These are phyloP conservation scores for Penicillium sp. DNA, from an alignment of 2,329 filamentous ascomycete genomes.

Conservation along the genomic window DNA sequence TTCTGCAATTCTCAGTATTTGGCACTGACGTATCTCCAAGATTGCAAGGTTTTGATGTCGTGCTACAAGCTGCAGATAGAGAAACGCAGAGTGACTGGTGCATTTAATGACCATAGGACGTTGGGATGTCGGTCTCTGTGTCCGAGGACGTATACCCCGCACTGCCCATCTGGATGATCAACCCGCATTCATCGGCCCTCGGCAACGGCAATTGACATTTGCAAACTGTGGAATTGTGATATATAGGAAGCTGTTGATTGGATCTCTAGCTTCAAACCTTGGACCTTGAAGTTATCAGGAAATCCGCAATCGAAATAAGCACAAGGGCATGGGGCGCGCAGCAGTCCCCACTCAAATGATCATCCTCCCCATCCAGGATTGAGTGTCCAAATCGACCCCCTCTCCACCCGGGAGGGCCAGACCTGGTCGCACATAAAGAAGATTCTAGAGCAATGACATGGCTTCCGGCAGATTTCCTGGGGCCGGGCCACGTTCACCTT, in stretches of 20 bases:
- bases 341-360: conserved; percentile 24
- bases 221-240: neutral
- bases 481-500: conserved; percentile 29
- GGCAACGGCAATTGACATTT: conserved; percentile 1
- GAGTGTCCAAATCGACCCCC: conserved; percentile 52
- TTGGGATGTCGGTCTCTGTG: neutral
- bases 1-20: neutral
- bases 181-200: conserved; percentile 13
- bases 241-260: neutral
- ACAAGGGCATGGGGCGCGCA: conserved; percentile 11
- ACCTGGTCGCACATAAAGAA: conserved; percentile 22
- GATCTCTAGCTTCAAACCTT: neutral
- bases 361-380: conserved; percentile 45
- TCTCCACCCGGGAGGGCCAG: conserved; percentile 43
- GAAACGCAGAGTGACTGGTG: neutral
- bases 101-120: neutral
- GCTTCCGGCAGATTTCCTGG: conserved; percentile 30
- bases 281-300: neutral
- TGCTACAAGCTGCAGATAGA: neutral
- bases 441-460: conserved; percentile 18
- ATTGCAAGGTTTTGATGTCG: neutral
- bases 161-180: conserved; percentile 6
- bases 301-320: neutral
- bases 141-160: conserved; percentile 14
- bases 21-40: neutral